A percentile compares a stretch with the other conserved stretches of the same genome.
Conservation (phyloP, 352 stramenopile species). For the Paralagenidium karlingii region DNA sequence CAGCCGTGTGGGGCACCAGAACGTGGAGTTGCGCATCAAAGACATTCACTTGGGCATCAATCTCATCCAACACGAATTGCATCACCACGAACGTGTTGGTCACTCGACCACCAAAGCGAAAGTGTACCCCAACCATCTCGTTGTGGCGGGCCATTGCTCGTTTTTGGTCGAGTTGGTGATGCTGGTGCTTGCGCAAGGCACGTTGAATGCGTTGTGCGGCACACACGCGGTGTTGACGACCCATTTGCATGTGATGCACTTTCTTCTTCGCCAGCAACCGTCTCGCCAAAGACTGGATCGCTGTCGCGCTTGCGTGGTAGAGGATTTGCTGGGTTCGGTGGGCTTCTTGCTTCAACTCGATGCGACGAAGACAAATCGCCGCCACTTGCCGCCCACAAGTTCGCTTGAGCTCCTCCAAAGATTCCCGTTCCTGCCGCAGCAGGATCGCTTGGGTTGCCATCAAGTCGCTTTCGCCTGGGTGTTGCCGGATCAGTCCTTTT, state of each 20-base stretch:
- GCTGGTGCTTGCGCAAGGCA: constrained; percentile 4
- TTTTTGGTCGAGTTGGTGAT: constrained; percentile 2
- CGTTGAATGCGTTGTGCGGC: constrained; percentile 19
- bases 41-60: constrained; percentile 9
- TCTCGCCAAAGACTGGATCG: constrained; percentile 10
- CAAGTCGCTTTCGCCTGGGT: no score
- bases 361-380: no score
- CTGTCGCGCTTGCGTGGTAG: no score
- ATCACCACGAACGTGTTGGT: constrained; percentile 13
- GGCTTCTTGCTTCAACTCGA: no score
- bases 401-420: no score
- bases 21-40: constrained; percentile 12
- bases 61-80: constrained; percentile 10
- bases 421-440: no score
- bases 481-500: no score
- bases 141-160: background rate
- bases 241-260: constrained; percentile 1
- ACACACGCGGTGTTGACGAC: constrained; percentile 2
- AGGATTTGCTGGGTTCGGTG: no score
- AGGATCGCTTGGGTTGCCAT: no score
- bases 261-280: constrained; percentile 6
- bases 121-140: constrained; percentile 7
- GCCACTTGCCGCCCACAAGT: no score
- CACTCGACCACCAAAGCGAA: constrained; percentile 12
- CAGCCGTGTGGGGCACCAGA: constrained; percentile 8